Percentiles rank a stretch among this genome's conserved stretches.
Conservation (phyloP, 345 rosid genomes). For the Gossypium australe region DNA sequence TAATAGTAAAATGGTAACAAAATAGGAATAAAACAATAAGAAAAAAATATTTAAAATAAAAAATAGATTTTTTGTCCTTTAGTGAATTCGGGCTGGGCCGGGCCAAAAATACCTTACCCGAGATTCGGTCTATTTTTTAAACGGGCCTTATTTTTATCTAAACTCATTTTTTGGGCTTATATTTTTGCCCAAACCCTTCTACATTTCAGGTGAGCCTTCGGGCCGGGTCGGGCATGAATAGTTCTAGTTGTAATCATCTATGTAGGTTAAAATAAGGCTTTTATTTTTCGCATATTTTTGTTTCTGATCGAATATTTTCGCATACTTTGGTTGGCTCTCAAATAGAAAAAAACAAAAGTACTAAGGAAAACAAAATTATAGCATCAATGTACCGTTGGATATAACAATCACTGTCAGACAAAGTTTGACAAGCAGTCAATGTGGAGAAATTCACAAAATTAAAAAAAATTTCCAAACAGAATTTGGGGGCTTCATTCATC, state of each 20-base stretch:
- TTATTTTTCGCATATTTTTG: background rate
- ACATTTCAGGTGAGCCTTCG: too few species aligned
- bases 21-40: too few species aligned
- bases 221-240: too few species aligned
- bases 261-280: background rate
- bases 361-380: background rate
- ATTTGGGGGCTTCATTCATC: background rate
- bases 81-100: too few species aligned
- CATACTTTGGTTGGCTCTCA: background rate
- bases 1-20: too few species aligned
- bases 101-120: too few species aligned
- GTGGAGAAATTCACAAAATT: background rate
- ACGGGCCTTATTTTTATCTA: too few species aligned
- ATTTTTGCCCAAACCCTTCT: too few species aligned
- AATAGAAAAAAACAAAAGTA: background rate
- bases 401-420: background rate
- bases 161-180: too few species aligned
- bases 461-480: background rate
- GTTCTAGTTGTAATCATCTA: background rate
- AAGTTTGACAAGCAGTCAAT: background rate
- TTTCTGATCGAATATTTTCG: background rate
- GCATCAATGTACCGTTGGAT: background rate
- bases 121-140: too few species aligned
- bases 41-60: too few species aligned
- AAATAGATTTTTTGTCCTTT: too few species aligned